Evolutionary conservation across 2,329 filamentous ascomycete species (phyloP).

Genomic region (Pestalotiopsis sp.): DNA sequence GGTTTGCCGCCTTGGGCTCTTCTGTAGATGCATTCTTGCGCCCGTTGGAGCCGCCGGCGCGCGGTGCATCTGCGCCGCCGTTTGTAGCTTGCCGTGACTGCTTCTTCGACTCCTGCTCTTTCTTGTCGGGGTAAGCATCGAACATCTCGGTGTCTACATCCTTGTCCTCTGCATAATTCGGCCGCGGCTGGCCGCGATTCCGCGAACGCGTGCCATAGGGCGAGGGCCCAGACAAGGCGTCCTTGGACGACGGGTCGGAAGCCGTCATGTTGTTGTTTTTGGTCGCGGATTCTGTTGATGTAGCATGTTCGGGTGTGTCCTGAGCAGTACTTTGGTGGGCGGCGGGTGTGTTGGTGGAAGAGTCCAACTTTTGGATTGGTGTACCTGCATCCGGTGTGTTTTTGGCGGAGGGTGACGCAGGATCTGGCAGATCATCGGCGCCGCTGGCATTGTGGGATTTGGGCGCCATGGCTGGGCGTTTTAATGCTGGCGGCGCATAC

Average conservation of each 20-base stretch:
- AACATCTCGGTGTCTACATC: slow-evolving; percentile 86
- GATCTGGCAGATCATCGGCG: slow-evolving; percentile 34
- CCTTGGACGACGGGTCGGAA: slow-evolving; percentile 48
- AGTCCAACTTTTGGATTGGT: slow-evolving; percentile 28
- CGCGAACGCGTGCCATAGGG: slow-evolving; percentile 93
- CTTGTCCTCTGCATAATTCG: slow-evolving; percentile 94
- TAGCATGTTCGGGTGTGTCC: slow-evolving; percentile 29
- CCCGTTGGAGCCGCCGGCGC: slow-evolving; percentile 28
- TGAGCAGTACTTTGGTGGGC: slow-evolving; percentile 23
- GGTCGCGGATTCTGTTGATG: slow-evolving; percentile 46
- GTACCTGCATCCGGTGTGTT: slow-evolving; percentile 27
- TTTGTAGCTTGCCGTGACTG: slow-evolving; percentile 44
- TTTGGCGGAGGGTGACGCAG: slow-evolving; percentile 33
- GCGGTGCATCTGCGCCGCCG: slow-evolving; percentile 30
- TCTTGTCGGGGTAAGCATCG: slow-evolving; percentile 62
- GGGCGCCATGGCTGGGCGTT: slow-evolving; percentile 33
- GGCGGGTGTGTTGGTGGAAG: slow-evolving; percentile 28
- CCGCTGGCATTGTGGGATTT: slow-evolving; percentile 28
- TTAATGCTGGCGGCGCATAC: slow-evolving; percentile 33
- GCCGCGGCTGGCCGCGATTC: slow-evolving; percentile 78
- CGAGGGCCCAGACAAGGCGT: slow-evolving; percentile 55
- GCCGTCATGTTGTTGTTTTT: slow-evolving; percentile 47
- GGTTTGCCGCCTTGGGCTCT: slow-evolving; percentile 27
- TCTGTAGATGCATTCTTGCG: slow-evolving; percentile 39
- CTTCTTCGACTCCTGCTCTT: slow-evolving; percentile 60